Base-by-base conservation (phyloP, 164 flowering plant species). In the Dillenia turbinata region DNA sequence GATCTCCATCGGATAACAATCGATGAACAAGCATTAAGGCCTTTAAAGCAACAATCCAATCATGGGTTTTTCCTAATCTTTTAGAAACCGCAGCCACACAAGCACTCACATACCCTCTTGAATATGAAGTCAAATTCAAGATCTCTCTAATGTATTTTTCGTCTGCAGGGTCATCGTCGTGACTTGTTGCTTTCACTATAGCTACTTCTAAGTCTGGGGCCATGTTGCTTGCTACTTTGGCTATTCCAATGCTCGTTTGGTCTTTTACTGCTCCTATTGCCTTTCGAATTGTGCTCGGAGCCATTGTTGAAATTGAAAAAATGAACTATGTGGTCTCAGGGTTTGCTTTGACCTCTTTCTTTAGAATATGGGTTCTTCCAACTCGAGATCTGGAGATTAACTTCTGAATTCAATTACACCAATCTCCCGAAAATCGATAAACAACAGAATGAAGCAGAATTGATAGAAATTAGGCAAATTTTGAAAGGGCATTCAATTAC, bases 181-280 rank as follows among this genome's bases (percentile, higher is more conserved):
- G 54, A 14, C 54, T 15, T 51, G 54, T 51, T 19, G 54, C 54
- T 19, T 51, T 51, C 17, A 51, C 54, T 9, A 51, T 51, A 19
- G 54, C 54, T 12, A 51, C 54, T 9, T 51, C 54, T 2, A 51
- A 19, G n/a, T 51, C 54, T 2, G 54, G 17, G 3, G 17, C n/a
- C 17, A 2, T 4, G 54, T 51, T 51, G 15, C 54, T 51, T 17
- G 15, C 50, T 33, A 49, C 54, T 54, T 33, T 49, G 17, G 14
- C n/a, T 13, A 60, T 11, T 13, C 50, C 33, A 49, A 60, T 59
- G 54, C n/a, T 51, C 9, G 54, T 51, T 19, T 72, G 77, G 84
- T 79, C 97, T 64, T 90, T 90, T 61, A 90, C 89, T 0, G 89
- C 89, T 15, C 95, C 97, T 14, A 90, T 77, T 59, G 92, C 97